Evolutionary conservation across 306 rosid genomes (phyloP).

Genomic region (Boehmeria nivea): DNA sequence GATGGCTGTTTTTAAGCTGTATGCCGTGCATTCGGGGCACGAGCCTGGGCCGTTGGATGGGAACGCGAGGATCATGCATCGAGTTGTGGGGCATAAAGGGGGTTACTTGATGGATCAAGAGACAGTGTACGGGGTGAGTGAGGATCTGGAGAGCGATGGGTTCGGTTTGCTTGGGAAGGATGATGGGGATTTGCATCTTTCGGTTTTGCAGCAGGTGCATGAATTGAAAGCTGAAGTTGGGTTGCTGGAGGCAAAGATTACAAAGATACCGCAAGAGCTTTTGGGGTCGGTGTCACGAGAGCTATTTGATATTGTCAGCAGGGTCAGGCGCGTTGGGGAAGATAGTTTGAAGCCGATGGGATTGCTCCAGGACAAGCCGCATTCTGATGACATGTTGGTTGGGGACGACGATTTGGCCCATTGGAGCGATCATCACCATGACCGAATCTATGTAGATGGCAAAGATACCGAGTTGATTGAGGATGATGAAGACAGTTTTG

Average conservation of each 20-base stretch:
- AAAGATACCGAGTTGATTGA: slow-evolving; percentile 91
- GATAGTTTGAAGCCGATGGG: slow-evolving; percentile 54
- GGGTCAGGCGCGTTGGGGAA: slow-evolving; percentile 67
- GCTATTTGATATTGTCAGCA: slow-evolving; percentile 65
- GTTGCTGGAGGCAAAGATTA: slow-evolving; percentile 63
- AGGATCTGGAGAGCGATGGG: slow-evolving; percentile 79
- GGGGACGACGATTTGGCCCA: slow-evolving; percentile 94
- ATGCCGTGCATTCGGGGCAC: slow-evolving; percentile 97
- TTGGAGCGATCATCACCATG: slow-evolving; percentile 84
- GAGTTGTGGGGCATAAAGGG: slow-evolving; percentile 92
- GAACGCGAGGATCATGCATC: slow-evolving; percentile 94
- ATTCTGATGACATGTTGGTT: slow-evolving; percentile 67
- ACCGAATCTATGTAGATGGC: slow-evolving; percentile 66
- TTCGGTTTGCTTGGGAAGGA: slow-evolving; percentile 85
- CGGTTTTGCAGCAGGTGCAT: slow-evolving; percentile 83
- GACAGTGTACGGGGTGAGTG: slow-evolving; percentile 78
- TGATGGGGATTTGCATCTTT: slow-evolving; percentile 70
- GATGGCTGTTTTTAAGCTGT: slow-evolving; percentile 75
- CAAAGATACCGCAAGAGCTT: slow-evolving; percentile 55
- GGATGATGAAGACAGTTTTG: slow-evolving; percentile 91
- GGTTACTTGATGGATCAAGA: slow-evolving; percentile 80
- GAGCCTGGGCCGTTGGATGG: slow-evolving; percentile 99
- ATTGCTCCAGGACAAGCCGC: slow-evolving; percentile 59
- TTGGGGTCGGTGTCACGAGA: slow-evolving; percentile 73
- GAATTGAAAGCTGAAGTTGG: slow-evolving; percentile 79